Evolutionary conservation across 768 basidiomycete species (phyloP), one percentile per base, ranked within the genome.

Genomic region (Lactarius indigo): DNA sequence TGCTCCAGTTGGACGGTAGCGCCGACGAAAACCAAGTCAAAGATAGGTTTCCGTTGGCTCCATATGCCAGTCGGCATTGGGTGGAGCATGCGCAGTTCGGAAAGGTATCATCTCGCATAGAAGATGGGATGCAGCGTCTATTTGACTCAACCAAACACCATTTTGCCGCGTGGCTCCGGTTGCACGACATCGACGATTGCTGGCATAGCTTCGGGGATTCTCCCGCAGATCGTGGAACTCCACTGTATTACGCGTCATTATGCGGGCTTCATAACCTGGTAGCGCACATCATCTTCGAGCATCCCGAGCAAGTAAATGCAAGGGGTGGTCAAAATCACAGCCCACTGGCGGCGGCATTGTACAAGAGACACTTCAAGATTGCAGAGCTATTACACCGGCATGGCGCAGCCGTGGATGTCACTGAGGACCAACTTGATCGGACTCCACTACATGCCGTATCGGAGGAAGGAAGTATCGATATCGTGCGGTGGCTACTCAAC

Each of bases 141-240:
- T 55, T 55, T 31, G 54, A 55, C 47, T 26, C 47, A 5, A 12
- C 12, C 23, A 15, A 23, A 15, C n/a, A 12, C 5, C 2, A 44
- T 44, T n/a, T 44, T 44, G 0, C 47, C 47, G n/a, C 23, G 5
- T 50, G 47, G 47, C 23, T 26, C 12, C 5, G 6, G 5, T 50
- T 50, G 47, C 13, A 26, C 23, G 13, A 50, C 13, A 50, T 50
- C 47, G 47, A 50, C 47, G 5, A 15, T 23, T 0, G 1, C 5
- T 50, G 47, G 47, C 0, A 0, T 23, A 0, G 15, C 0, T 26
- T 23, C 47, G 12, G 12, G 13, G 2, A 50, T 23, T 0, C 0
- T 2, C 4, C 9, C 12, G 6, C 0, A 10, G 0, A 2, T 23
- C 23, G n/a, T 50, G 47, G 47, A 23, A 23, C 47, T 23, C 47